Percentiles rank a stretch among this genome's conserved stretches.
Evolutionary conservation across 139 green algal genomes (phyloP).

Genomic region (Axilococcus clingmanii): DNA sequence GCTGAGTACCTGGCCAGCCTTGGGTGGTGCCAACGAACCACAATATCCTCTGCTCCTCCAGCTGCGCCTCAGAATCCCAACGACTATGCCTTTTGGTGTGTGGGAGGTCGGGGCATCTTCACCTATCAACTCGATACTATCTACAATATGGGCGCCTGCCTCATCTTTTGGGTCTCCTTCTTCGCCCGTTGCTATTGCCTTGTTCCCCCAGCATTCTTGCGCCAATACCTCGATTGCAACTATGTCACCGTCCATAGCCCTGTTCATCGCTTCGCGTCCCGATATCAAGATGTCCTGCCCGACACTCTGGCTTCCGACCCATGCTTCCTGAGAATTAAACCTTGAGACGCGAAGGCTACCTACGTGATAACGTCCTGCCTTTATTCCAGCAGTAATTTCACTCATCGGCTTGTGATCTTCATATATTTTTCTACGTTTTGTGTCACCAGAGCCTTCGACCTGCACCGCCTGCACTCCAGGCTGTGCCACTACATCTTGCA

Average conservation of each 20-base stretch:
- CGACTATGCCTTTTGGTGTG: constrained; percentile 53
- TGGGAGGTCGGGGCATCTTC: constrained; percentile 11
- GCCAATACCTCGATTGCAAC: constrained; percentile 74
- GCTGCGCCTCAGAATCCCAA: constrained; percentile 68
- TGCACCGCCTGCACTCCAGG: constrained; percentile 6
- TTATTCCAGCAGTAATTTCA: constrained; percentile 66
- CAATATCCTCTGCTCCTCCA: constrained; percentile 73
- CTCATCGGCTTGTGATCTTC: constrained; percentile 60
- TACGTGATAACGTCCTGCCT: constrained; percentile 70
- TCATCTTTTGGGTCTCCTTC: constrained; percentile 23
- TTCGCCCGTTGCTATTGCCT: constrained; percentile 11
- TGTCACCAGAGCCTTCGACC: constrained; percentile 1
- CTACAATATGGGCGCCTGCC: constrained; percentile 32
- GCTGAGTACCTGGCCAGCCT: background rate
- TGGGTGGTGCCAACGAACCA: constrained; percentile 45
- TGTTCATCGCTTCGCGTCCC: constrained; percentile 65
- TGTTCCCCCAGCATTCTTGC: constrained; percentile 57
- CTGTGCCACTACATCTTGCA: constrained; percentile 52
- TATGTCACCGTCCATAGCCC: constrained; percentile 64
- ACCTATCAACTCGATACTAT: constrained; percentile 40
- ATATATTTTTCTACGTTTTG: constrained; percentile 65
- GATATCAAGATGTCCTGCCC: constrained; percentile 68
- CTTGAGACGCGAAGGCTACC: constrained; percentile 50
- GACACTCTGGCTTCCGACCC: constrained; percentile 50
- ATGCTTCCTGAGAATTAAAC: constrained; percentile 75